Base-by-base conservation (phyloP, 768 basidiomycete species). In the Phlegmacium glaucopus region DNA sequence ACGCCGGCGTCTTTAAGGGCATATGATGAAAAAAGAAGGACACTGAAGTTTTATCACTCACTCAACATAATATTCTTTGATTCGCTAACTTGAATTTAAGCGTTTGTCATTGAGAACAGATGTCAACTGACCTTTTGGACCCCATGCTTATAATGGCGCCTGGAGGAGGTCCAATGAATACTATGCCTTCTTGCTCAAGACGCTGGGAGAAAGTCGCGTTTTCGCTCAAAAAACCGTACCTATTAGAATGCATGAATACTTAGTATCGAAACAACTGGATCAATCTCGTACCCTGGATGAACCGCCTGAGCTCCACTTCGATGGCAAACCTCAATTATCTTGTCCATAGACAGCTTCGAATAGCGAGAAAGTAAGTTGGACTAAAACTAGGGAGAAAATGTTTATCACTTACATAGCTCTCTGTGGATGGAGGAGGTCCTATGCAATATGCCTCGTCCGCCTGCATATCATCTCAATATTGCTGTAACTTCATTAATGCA, bases 51-150 rank as follows among this genome's bases (percentile, higher is more conserved):
- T 37, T 15, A 37, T 39, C 36, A 52, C 76, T 34, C 68, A 88
- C 87, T 74, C 13, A 78, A 77, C 93, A 95, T 94, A 59, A 95
- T 95, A 49, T 90, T 93, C 72, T 97, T 97, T 32, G 91, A 94
- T 73, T 94, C 92, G 47, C 91, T 63, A 17, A 28, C 1, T 12
- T 12, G 10, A 12, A 34, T 41, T 32, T 51, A 11, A 53, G 37
- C 13, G 9, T 12, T n/a, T 26, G 35, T 37, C 4, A 34, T 28
- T 35, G 17, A 4, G 22, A 45, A 36, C 8, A 29, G 10, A n/a
- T 34, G 22, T 46, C 6, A 36, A 40, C 22, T 41, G 15, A 55
- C 88, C 92, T 91, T 74, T 97, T 96, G 0, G 90, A 94, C 1
- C 94, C 94, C 94, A 96, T 97, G 58, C 86, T 89, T 11, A 87